Base-by-base conservation (phyloP, 1,139 yeast species). In the Pichia sp. region DNA sequence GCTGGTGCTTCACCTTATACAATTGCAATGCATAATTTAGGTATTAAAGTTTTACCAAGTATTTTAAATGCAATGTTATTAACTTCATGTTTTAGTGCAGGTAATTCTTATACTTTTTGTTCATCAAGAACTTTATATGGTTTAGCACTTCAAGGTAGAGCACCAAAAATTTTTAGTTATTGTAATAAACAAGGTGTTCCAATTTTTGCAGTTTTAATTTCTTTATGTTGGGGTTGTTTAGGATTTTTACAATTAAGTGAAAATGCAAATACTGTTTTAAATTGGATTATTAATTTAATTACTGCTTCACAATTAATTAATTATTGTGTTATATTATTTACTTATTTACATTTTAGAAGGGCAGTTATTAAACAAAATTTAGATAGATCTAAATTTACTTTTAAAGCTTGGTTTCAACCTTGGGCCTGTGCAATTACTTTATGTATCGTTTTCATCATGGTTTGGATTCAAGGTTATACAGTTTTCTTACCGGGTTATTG, bases 271-370 rank as follows among this genome's bases (percentile, higher is more conserved):
- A 76, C 73, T 22, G 95, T 84, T 16, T 71, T 87, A 55, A 74
- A 74, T 57, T 86, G 90, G 82, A 73, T 87, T 62, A 81, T 85
- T 45, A 81, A 78, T 55, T 68, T 87, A 54, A 82, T 84, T 55
- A 86, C 95, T 2, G 86, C 90, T 1, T 82, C 90, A 3, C 92
- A 85, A 63, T 68, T 86, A 54, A 76, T 86, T 57, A 85, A 83
- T 61, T 85, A 81, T 57, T 74, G 76, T 37, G 71, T 78, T 52
- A 78, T 87, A 71, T 67, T 78, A 48, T 60, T 79, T 35, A 80
- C 83, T 3, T 87, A 82, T 52, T 50, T 71, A 51, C 79, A 73
- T 64, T 87, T 86, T 65, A 74, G 76, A 63, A 68, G 72, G 42
- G 92, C 90, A 3, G 70, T 77, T 54, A 60, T 68, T 37, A 78